Conservation (phyloP, 148 eudicot genomes). For the Camellia lanceoleosa region DNA sequence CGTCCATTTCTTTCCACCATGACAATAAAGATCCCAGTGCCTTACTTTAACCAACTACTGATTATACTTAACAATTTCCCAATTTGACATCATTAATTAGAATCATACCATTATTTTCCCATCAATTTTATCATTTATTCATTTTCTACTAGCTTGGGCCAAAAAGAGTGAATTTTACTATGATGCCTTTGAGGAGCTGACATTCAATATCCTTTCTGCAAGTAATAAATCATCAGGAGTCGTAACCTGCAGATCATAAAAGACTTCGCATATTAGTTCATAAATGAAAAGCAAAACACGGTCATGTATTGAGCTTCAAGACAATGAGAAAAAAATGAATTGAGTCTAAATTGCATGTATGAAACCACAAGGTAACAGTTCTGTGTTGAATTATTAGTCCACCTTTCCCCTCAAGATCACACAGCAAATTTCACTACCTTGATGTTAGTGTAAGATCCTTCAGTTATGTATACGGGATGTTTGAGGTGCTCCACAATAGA, state of each 20-base stretch:
- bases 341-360: background rate
- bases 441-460: conserved; percentile 92
- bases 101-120: background rate
- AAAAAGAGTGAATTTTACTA: conserved; percentile 1
- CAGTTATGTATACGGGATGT: conserved; percentile 88
- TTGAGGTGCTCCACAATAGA: conserved; percentile 96
- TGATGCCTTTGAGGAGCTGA: conserved; percentile 25
- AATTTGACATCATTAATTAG: background rate
- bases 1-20: background rate
- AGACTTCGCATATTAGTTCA: conserved; percentile 1
- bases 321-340: background rate
- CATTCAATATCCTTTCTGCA: conserved; percentile 78
- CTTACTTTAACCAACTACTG: background rate
- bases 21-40: background rate
- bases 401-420: background rate
- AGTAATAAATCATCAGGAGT: conserved; percentile 94
- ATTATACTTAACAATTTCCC: too few relatives aligned
- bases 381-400: background rate
- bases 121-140: background rate
- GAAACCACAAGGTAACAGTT: background rate
- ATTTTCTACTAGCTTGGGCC: background rate
- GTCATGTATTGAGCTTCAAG: background rate
- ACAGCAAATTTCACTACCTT: conserved; percentile 50
- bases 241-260: conserved; percentile 59
- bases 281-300: background rate